A percentile compares a stretch with the other conserved stretches of the same genome.
These are phyloP conservation scores for Terfezia claveryi DNA, from an alignment of 495 filamentous ascomycete species.

Conservation along the genomic window DNA sequence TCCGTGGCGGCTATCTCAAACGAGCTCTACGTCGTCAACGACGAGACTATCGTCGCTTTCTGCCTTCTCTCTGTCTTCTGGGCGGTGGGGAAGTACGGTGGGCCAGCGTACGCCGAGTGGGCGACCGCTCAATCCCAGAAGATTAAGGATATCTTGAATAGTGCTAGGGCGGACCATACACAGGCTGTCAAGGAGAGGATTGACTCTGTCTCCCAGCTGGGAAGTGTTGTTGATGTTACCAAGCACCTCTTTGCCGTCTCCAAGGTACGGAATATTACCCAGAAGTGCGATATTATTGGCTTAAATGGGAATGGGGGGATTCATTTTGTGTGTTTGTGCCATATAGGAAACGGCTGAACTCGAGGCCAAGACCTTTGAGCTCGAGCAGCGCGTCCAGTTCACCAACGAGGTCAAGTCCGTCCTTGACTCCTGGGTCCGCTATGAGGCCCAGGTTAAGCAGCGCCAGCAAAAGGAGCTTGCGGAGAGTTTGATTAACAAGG, in stretches of 20 bases:
- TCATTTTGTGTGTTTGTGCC: constrained; percentile 4
- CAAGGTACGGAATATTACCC: constrained; percentile 40
- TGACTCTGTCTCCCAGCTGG: constrained; percentile 77
- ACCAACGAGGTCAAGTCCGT: constrained; percentile 82
- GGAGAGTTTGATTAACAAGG: constrained; percentile 78
- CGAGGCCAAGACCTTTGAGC: constrained; percentile 85
- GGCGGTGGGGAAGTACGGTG: constrained; percentile 72
- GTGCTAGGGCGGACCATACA: constrained; percentile 82
- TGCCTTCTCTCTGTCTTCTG: constrained; percentile 74
- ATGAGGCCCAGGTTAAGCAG: constrained; percentile 96
- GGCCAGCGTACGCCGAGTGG: constrained; percentile 81
- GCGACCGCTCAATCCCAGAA: constrained; percentile 65
- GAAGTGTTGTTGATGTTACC: constrained; percentile 82
- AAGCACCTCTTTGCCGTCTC: constrained; percentile 94
- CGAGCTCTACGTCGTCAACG: constrained; percentile 97
- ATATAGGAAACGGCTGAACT: constrained; percentile 81
- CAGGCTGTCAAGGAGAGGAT: constrained; percentile 84
- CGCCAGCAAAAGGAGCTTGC: constrained; percentile 92
- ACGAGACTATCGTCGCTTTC: constrained; percentile 83
- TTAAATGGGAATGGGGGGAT: neutral
- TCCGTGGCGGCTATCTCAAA: constrained; percentile 94
- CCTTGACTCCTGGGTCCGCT: constrained; percentile 94
- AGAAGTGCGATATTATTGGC: neutral
- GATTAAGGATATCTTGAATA: constrained; percentile 81
- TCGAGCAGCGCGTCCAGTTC: constrained; percentile 82